phyloP scores from a whole-genome alignment of 2,329 filamentous ascomycete species.

The Xylariaceae sp. region DNA sequence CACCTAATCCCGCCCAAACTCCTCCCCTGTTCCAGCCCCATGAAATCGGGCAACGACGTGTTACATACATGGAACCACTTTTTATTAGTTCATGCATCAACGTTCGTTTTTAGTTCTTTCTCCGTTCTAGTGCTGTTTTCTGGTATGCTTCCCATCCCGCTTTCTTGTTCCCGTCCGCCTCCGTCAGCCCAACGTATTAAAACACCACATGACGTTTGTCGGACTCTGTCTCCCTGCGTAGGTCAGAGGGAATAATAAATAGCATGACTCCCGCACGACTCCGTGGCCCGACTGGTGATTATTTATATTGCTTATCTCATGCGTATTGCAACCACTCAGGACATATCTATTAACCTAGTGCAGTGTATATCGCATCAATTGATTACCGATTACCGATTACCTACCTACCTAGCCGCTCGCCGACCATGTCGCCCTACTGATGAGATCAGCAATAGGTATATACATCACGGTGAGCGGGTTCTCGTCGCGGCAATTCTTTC shows the following conservation, averaged over 20 bases:
- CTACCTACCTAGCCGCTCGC: not conserved
- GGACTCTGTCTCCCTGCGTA: not conserved
- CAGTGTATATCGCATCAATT: not conserved
- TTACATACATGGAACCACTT: not conserved
- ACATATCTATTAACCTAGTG: not conserved
- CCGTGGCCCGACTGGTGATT: not conserved
- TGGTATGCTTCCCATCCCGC: not conserved
- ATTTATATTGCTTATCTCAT: conserved; percentile 7
- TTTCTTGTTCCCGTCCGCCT: not conserved
- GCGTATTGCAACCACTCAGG: not conserved
- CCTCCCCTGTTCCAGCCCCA: conserved; percentile 15
- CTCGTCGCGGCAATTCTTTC: too few relatives aligned
- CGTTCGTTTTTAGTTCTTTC: conserved; percentile 15
- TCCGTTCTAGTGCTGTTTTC: conserved; percentile 7
- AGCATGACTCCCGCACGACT: not conserved
- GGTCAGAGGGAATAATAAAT: too few relatives aligned
- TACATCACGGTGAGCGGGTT: too few relatives aligned
- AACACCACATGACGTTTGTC: conserved; percentile 5
- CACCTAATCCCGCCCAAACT: not conserved
- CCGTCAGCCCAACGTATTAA: not conserved
- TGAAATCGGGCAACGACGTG: conserved; percentile 8
- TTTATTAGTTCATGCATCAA: conserved; percentile 17
- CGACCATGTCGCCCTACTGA: too few relatives aligned
- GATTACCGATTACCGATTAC: too few relatives aligned
- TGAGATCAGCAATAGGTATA: too few relatives aligned